Evolutionary conservation across 768 basidiomycete species (phyloP).

Genomic region (Serendipita sp.): DNA sequence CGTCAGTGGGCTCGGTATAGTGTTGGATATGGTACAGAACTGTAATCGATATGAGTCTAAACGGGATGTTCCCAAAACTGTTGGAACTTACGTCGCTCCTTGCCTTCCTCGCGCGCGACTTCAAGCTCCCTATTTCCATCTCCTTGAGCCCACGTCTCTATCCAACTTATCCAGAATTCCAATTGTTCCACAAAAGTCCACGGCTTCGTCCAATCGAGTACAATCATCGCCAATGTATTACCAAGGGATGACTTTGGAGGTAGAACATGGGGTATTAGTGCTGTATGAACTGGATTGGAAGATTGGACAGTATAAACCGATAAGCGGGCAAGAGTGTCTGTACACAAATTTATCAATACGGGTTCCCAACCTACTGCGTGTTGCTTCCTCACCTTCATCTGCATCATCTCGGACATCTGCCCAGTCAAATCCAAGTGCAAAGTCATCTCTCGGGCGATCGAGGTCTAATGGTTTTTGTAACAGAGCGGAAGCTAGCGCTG

Average conservation of each 20-base stretch:
- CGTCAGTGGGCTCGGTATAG: slow-evolving; percentile 67
- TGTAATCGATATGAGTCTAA: slow-evolving; percentile 19
- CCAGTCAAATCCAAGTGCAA: slow-evolving; percentile 87
- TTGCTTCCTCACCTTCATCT: slow-evolving; percentile 59
- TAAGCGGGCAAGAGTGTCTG: slow-evolving; percentile 77
- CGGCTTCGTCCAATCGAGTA: slow-evolving; percentile 89
- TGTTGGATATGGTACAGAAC: slow-evolving; percentile 84
- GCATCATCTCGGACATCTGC: slow-evolving; percentile 81
- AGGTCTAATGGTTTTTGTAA: slow-evolving; percentile 50
- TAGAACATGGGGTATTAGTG: slow-evolving; percentile 61
- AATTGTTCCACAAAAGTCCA: slow-evolving; percentile 83
- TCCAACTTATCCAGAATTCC: slow-evolving; percentile 69
- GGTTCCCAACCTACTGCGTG: not conserved
- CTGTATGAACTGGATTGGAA: slow-evolving; percentile 49
- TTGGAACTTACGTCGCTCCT: slow-evolving; percentile 57
- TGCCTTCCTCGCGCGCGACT: slow-evolving; percentile 61
- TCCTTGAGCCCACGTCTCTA: slow-evolving; percentile 64
- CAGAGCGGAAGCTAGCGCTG: slow-evolving; percentile 51
- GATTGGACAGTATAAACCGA: slow-evolving; percentile 88
- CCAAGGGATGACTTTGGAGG: slow-evolving; percentile 51
- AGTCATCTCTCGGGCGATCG: slow-evolving; percentile 49
- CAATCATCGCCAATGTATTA: slow-evolving; percentile 66
- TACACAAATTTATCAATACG: not conserved
- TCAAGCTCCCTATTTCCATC: slow-evolving; percentile 56
- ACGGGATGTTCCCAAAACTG: not conserved